Percentiles rank a stretch among this genome's conserved stretches.
phyloP scores from a whole-genome alignment of 768 basidiomycete genomes.

The Mycena chlorophos region DNA sequence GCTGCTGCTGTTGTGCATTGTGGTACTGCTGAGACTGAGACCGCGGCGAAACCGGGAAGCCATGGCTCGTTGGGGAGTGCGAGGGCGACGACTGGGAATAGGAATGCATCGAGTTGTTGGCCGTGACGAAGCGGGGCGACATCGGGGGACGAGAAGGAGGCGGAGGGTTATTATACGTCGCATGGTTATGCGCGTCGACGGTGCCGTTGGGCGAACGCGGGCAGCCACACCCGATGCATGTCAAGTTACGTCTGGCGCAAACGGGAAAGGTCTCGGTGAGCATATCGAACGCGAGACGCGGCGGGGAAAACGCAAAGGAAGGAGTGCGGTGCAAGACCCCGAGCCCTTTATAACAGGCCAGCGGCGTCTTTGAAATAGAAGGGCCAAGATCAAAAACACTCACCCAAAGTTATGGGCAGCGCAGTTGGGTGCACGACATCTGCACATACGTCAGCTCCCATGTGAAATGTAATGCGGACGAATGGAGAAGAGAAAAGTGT shows the following conservation, averaged over 20 bases:
- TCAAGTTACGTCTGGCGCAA: constrained; percentile 66
- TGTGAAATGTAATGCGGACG: constrained; percentile 17
- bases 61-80: constrained; percentile 14
- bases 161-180: neutral
- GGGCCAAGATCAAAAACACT: too few relatives aligned
- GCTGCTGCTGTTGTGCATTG: neutral
- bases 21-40: constrained; percentile 7
- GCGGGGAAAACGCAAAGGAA: constrained; percentile 21
- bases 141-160: constrained; percentile 8
- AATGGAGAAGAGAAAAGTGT: constrained; percentile 21
- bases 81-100: neutral
- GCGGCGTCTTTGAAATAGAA: constrained; percentile 13
- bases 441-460: constrained; percentile 33
- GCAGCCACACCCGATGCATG: constrained; percentile 77
- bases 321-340: constrained; percentile 11
- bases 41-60: constrained; percentile 8
- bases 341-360: constrained; percentile 10
- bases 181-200: constrained; percentile 27
- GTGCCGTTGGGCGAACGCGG: constrained; percentile 44
- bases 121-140: constrained; percentile 18
- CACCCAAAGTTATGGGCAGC: constrained; percentile 86
- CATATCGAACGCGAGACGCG: too few relatives aligned
- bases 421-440: constrained; percentile 68
- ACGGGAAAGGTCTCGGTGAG: constrained; percentile 52
- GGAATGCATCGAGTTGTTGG: constrained; percentile 15